Conservation (phyloP, 192 early-diverging fungal species). For the Funneliformis mosseae region DNA sequence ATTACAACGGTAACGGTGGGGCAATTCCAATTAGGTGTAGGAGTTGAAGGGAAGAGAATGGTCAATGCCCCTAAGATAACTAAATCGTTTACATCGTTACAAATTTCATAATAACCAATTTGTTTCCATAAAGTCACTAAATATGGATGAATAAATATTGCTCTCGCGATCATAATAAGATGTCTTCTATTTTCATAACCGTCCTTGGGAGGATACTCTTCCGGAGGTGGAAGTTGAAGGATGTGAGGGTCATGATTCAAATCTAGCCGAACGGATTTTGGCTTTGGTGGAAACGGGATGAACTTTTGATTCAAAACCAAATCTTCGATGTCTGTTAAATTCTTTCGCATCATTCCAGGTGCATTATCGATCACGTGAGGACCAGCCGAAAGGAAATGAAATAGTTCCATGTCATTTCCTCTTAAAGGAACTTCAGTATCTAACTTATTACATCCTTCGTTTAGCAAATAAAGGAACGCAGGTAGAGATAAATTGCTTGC, state of each 20-base stretch:
- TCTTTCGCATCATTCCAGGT: not conserved
- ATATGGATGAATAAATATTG: not conserved
- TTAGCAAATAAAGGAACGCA: not conserved
- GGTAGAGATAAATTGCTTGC: not conserved
- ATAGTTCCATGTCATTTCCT: conserved; percentile 30
- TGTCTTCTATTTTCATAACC: conserved; percentile 4
- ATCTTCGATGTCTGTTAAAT: not conserved
- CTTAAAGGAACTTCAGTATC: not conserved
- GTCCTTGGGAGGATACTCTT: not conserved
- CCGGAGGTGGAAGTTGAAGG: not conserved
- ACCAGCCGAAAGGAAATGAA: conserved; percentile 7
- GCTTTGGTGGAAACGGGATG: conserved; percentile 6
- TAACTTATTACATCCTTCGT: not conserved
- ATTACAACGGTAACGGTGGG: not conserved
- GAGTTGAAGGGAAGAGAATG: not conserved
- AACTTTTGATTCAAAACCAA: not conserved
- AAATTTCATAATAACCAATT: conserved; percentile 16
- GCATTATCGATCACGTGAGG: not conserved
- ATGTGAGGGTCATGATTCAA: not conserved
- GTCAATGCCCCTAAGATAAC: conserved; percentile 13
- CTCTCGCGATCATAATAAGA: not conserved
- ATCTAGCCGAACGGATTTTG: not conserved
- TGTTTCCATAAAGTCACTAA: not conserved
- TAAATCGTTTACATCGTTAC: conserved; percentile 24
- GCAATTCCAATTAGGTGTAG: not conserved